phyloP scores from a whole-genome alignment of 345 rosid genomes.

The Boechera divaricarpa region DNA sequence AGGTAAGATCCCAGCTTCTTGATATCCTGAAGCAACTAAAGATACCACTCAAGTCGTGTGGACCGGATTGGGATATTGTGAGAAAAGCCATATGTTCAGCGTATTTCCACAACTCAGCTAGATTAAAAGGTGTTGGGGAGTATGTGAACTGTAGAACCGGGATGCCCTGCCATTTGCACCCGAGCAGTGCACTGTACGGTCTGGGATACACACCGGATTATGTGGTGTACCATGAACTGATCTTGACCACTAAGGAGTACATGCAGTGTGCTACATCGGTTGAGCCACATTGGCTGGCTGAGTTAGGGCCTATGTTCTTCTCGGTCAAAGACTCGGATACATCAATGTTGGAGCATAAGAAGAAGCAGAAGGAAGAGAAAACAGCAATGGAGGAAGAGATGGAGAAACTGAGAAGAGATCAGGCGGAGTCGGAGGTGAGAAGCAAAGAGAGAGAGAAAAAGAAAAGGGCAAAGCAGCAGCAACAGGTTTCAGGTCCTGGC shows the following conservation, averaged over 20 bases:
- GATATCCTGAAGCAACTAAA: slow-evolving; percentile 86
- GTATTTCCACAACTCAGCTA: slow-evolving; percentile 92
- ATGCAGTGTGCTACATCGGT: slow-evolving; percentile 98
- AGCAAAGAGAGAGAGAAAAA: slow-evolving; percentile 61
- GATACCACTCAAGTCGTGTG: slow-evolving; percentile 78
- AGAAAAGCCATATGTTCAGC: slow-evolving; percentile 94
- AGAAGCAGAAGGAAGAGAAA: slow-evolving; percentile 86
- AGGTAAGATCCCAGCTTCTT: slow-evolving; percentile 92
- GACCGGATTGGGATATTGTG: slow-evolving; percentile 73
- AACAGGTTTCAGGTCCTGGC: slow-evolving; percentile 76
- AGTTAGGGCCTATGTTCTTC: slow-evolving; percentile 97
- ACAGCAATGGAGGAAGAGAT: slow-evolving; percentile 96
- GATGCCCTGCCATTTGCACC: slow-evolving; percentile 95
- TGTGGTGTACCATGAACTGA: slow-evolving; percentile 90
- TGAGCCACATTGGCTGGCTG: slow-evolving; percentile 95
- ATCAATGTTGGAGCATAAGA: slow-evolving; percentile 88
- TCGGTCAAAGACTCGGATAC: slow-evolving; percentile 92
- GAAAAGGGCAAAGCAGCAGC: slow-evolving; percentile 77
- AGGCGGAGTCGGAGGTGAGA: slow-evolving; percentile 63
- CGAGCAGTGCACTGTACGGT: slow-evolving; percentile 92
- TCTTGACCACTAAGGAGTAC: slow-evolving; percentile 89
- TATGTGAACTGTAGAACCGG: slow-evolving; percentile 86
- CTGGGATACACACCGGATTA: slow-evolving; percentile 86
- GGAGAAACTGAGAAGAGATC: slow-evolving; percentile 82
- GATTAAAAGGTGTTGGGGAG: slow-evolving; percentile 93